These are phyloP conservation scores for Cladophialophora bantiana DNA, from an alignment of 2,329 filamentous ascomycete genomes.

Conservation along the genomic window DNA sequence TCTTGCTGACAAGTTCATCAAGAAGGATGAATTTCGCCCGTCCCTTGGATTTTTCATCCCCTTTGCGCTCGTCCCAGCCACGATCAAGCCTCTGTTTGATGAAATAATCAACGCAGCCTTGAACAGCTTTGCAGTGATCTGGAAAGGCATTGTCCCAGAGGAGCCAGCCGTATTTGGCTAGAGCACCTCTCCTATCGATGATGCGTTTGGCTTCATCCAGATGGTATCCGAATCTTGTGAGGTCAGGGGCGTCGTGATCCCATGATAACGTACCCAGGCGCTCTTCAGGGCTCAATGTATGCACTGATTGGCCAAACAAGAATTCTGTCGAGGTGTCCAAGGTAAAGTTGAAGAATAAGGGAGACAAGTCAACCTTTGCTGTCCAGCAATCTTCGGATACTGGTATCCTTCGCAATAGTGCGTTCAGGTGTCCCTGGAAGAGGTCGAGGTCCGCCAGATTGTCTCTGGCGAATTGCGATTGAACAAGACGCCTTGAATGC, in stretches of 20 bases:
- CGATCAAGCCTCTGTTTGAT: constrained; percentile 51
- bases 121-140: constrained; percentile 50
- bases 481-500: constrained; percentile 75
- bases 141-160: constrained; percentile 49
- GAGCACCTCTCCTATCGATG: constrained; percentile 39
- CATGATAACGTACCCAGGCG: constrained; percentile 3
- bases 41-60: constrained; percentile 39
- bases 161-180: constrained; percentile 47
- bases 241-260: constrained; percentile 17
- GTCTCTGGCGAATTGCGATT: constrained; percentile 85
- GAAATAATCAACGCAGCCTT: constrained; percentile 57
- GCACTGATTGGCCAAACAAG: constrained; percentile 35
- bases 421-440: constrained; percentile 72
- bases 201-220: constrained; percentile 22
- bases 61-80: constrained; percentile 40
- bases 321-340: constrained; percentile 36
- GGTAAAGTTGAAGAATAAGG: constrained; percentile 84
- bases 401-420: constrained; percentile 52
- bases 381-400: constrained; percentile 62
- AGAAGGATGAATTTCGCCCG: constrained; percentile 35
- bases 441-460: constrained; percentile 82
- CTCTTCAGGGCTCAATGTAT: constrained; percentile 40
- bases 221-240: constrained; percentile 22
- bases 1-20: constrained; percentile 31
- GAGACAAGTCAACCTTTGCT: constrained; percentile 69